Conservation (phyloP, 1,284 basidiomycete genomes). For the Heterobasidion parviporum region DNA sequence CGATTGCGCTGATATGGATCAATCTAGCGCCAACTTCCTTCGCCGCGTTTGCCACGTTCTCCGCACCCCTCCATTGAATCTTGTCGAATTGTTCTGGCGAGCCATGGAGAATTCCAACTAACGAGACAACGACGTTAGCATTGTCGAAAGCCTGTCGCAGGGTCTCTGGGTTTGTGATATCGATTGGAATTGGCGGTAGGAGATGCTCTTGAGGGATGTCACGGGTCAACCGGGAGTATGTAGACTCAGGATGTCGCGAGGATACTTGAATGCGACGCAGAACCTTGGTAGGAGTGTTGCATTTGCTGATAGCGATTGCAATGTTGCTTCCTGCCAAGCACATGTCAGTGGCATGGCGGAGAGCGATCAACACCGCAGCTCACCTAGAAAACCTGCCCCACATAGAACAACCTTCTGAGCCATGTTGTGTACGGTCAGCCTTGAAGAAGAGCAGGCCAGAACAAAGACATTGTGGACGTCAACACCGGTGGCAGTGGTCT, state of each 20-base stretch:
- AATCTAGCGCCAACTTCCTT: slow-evolving; percentile 41
- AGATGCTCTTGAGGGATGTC: slow-evolving; percentile 21
- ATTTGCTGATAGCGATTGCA: slow-evolving; percentile 6
- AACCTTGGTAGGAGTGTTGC: slow-evolving; percentile 1
- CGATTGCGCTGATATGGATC: slow-evolving; percentile 57
- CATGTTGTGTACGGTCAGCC: background rate
- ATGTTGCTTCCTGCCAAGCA: slow-evolving; percentile 6
- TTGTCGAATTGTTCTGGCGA: slow-evolving; percentile 44
- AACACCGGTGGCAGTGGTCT: too few relatives aligned
- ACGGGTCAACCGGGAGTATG: slow-evolving; percentile 24
- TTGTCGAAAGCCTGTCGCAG: slow-evolving; percentile 39
- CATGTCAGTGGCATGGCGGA: background rate
- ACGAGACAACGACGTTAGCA: slow-evolving; percentile 50
- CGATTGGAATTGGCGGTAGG: slow-evolving; percentile 38
- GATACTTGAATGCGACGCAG: slow-evolving; percentile 39
- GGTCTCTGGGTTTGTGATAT: slow-evolving; percentile 43
- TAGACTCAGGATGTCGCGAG: slow-evolving; percentile 40
- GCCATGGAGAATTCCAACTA: slow-evolving; percentile 59
- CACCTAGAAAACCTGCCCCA: slow-evolving; percentile 61
- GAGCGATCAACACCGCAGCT: background rate
- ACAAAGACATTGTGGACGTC: too few relatives aligned
- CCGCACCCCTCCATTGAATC: slow-evolving; percentile 56
- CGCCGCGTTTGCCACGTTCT: slow-evolving; percentile 49
- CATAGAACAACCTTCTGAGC: slow-evolving; percentile 47
- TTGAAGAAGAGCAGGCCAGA: too few relatives aligned